These are phyloP conservation scores for Vitis amurensis DNA, from an alignment of 164 flowering plant species.

Conservation along the genomic window DNA sequence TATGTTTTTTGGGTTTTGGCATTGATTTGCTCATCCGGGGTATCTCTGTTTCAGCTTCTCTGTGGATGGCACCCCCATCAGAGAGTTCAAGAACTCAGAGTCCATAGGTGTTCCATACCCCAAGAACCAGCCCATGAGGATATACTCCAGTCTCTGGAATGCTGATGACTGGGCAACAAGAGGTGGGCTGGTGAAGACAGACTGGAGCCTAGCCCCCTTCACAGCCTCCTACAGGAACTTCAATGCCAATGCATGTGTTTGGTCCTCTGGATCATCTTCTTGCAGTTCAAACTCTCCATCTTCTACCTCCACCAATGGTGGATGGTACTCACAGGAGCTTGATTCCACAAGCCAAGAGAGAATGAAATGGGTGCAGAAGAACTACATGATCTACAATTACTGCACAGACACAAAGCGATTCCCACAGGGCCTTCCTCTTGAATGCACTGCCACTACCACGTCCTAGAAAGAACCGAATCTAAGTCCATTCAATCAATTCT, in stretches of 20 bases:
- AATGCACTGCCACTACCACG: no score
- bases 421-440: no score
- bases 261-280: constrained; percentile 9
- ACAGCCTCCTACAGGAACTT: constrained; percentile 9
- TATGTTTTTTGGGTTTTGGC: neutral
- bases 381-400: no score
- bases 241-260: constrained; percentile 15
- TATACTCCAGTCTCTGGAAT: constrained; percentile 17
- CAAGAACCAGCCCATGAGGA: constrained; percentile 16
- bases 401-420: no score
- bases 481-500: no score
- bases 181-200: constrained; percentile 17
- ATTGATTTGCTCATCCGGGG: no score
- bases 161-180: constrained; percentile 10
- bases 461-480: no score
- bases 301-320: no score
- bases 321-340: no score
- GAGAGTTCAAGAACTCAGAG: constrained; percentile 21
- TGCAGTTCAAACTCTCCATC: neutral
- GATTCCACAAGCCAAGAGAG: no score
- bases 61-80: constrained; percentile 6
- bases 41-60: neutral
- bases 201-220: constrained; percentile 14
- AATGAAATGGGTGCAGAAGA: no score
- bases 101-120: constrained; percentile 12